Evolutionary conservation across 1,139 yeast genomes (phyloP).

Genomic region (Zhuliangozyma blackwelliae): DNA sequence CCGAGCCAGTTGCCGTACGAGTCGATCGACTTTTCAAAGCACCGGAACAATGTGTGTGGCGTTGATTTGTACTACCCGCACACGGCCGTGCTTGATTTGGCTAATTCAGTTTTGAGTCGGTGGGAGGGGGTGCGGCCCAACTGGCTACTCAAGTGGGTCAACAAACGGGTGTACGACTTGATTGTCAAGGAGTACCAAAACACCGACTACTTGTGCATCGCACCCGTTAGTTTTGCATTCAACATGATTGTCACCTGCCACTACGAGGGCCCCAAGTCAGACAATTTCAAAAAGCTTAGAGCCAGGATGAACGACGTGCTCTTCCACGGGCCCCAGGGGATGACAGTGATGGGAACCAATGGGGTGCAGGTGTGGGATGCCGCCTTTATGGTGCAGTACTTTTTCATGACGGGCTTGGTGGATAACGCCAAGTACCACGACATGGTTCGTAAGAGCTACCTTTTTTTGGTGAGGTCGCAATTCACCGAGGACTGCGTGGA

Average conservation of each 20-base stretch:
- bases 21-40: slow-evolving; percentile 58
- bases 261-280: slow-evolving; percentile 70
- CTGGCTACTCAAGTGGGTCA: slow-evolving; percentile 59
- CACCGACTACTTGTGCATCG: slow-evolving; percentile 81
- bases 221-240: slow-evolving; percentile 90
- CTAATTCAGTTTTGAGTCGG: slow-evolving; percentile 54
- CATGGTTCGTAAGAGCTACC: slow-evolving; percentile 58
- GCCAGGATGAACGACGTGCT: slow-evolving; percentile 70
- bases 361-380: slow-evolving; percentile 98
- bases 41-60: slow-evolving; percentile 85
- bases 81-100: slow-evolving; percentile 57
- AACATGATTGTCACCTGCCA: slow-evolving; percentile 65
- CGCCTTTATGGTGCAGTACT: slow-evolving; percentile 84
- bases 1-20: slow-evolving; percentile 52
- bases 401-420: slow-evolving; percentile 75
- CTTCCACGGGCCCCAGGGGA: slow-evolving; percentile 86
- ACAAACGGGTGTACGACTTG: slow-evolving; percentile 53
- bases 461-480: slow-evolving; percentile 76
- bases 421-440: slow-evolving; percentile 63
- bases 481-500: slow-evolving; percentile 74
- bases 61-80: slow-evolving; percentile 94
- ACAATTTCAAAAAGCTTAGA: slow-evolving; percentile 51
- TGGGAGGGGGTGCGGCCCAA: slow-evolving; percentile 77
- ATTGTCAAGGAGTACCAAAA: slow-evolving; percentile 72
- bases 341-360: slow-evolving; percentile 94